phyloP scores from a whole-genome alignment of 192 early-diverging fungal genomes.

The Geranomyces variabilis region DNA sequence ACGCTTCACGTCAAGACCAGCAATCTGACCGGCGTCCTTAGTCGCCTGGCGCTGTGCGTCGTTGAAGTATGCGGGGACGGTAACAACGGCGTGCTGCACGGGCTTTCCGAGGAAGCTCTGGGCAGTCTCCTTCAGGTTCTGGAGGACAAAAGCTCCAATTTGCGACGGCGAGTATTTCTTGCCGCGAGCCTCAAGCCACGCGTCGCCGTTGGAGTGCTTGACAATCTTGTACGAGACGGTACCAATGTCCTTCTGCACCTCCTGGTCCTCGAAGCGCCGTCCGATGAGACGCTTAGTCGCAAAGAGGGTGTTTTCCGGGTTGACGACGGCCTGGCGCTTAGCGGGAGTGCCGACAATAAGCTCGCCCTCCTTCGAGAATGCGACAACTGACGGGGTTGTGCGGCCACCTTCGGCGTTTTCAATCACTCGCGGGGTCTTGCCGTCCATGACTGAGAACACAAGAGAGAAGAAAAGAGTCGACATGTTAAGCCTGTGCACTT shows the following conservation, averaged over 20 bases:
- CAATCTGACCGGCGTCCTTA: conserved; percentile 88
- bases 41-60: conserved; percentile 90
- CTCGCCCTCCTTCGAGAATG: conserved; percentile 89
- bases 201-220: conserved; percentile 91
- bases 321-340: conserved; percentile 97
- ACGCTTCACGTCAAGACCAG: conserved; percentile 83
- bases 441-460: conserved; percentile 79
- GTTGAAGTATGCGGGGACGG: conserved; percentile 78
- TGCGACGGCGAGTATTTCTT: conserved; percentile 94
- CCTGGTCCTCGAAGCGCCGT: conserved; percentile 82
- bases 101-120: conserved; percentile 70
- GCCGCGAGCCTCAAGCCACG: conserved; percentile 92
- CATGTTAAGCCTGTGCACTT: no score
- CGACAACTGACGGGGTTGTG: conserved; percentile 95
- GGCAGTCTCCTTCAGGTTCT: conserved; percentile 98
- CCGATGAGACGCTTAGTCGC: conserved; percentile 97
- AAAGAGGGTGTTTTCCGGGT: conserved; percentile 97
- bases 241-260: conserved; percentile 86
- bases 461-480: background rate
- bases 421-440: conserved; percentile 94
- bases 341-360: conserved; percentile 91
- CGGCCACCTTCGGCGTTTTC: conserved; percentile 96
- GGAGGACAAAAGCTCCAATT: conserved; percentile 92
- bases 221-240: conserved; percentile 93
- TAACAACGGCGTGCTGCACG: conserved; percentile 69